Evolutionary conservation across 805 yeast species (phyloP), one percentile per base, ranked within the genome.

Genomic region (Sugiyamaella americana): DNA sequence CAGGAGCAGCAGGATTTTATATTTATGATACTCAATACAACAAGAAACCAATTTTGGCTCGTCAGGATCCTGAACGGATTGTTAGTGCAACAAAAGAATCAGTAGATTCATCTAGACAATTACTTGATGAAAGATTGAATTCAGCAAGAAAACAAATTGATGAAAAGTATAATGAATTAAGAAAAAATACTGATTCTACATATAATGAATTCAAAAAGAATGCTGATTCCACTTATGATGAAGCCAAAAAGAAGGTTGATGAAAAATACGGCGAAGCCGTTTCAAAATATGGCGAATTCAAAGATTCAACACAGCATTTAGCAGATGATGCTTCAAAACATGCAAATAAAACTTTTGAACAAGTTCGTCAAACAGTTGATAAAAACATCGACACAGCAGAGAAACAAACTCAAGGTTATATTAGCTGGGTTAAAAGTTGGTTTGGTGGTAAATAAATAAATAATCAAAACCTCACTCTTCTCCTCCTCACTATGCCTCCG

Each of bases 1-100:
- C 55, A 16, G 56, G 49, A 10, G 56, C 44, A 6, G 57, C 50
- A 10, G 58, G 51, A 19, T 51, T 47, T 30, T 55, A 55, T 34
- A 44, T 54, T 22, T 55, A 55, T 47, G 47, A 48, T 43, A 37
- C 52, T 21, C 45, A 50, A 24, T 48, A 43, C 44, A 46, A 52
- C 16, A 51, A 40, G 20, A 44, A 43, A 39, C 52, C 51, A 40
- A 49, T 48, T 11, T 45, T 52, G 3, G 55, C 51, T 16, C 36
- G 44, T 24, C 56, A 54, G 48, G 58, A 53, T 39, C 41, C 46
- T 29, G 43, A 49, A 30, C 44, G 51, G 20, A 29, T 45, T 26
- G 24, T 46, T 11, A 24, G 32, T 21, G 56, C 54, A n/a, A 41
- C 52, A 20, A 5, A 35, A 35, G 20, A 35, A 35, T 8, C 37